These are phyloP conservation scores for Aspergillus novofumigatus DNA, from an alignment of 2,329 filamentous ascomycete species.

Conservation along the genomic window DNA sequence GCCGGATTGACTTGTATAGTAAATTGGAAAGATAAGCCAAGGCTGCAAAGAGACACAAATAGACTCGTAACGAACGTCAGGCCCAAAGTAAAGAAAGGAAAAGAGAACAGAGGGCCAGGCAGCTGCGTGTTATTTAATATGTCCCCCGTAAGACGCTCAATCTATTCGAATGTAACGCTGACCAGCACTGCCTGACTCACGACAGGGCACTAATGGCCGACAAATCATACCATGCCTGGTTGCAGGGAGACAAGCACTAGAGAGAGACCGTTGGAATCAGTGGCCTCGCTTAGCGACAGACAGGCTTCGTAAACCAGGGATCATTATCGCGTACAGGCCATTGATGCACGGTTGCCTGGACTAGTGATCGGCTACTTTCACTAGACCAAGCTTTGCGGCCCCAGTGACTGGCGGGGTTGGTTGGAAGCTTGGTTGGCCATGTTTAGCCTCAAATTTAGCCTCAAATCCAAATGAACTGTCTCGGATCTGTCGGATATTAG, in stretches of 20 bases:
- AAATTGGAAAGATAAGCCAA: not conserved
- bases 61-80: not conserved
- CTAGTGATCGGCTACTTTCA: not conserved
- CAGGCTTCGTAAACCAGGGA: too few species aligned
- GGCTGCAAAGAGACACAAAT: not conserved
- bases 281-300: too few species aligned
- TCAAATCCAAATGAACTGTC: not conserved
- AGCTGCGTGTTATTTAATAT: not conserved
- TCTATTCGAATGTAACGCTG: too few species aligned
- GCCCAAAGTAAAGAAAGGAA: not conserved
- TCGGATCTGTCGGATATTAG: not conserved
- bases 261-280: too few species aligned
- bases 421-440: not conserved
- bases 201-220: too few species aligned
- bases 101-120: not conserved
- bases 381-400: not conserved
- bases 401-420: not conserved
- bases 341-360: not conserved
- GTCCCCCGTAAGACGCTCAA: too few species aligned
- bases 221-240: too few species aligned
- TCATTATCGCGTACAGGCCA: too few species aligned
- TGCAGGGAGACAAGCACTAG: too few species aligned
- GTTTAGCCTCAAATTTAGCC: not conserved
- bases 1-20: not conserved
- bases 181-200: too few species aligned